phyloP scores from a whole-genome alignment of 495 filamentous ascomycete genomes.

The Polyplosphaeria fusca region DNA sequence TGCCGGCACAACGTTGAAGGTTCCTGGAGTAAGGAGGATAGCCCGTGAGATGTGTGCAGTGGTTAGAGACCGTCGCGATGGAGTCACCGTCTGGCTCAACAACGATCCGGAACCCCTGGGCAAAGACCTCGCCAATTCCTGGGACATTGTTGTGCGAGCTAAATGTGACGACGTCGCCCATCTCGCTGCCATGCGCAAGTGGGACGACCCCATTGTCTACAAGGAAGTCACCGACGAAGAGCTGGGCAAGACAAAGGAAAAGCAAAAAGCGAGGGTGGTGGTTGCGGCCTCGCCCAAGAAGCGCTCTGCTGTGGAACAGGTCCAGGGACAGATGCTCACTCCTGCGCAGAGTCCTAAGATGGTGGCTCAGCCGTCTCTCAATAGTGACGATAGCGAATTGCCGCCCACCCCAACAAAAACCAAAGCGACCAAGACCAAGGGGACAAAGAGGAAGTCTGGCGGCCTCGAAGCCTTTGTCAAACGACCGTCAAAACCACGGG shows the following conservation, averaged over 20 bases:
- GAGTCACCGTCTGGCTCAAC: constrained; percentile 94
- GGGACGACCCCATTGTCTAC: constrained; percentile 63
- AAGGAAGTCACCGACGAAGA: constrained; percentile 45
- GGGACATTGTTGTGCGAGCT: constrained; percentile 83
- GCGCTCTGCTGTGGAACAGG: constrained; percentile 2
- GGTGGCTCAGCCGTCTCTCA: background rate
- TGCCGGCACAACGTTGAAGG: constrained; percentile 91
- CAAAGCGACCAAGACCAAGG: constrained; percentile 8
- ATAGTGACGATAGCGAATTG: background rate
- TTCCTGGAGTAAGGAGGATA: constrained; percentile 79
- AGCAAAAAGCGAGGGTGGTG: constrained; percentile 13
- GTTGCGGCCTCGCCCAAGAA: constrained; percentile 21
- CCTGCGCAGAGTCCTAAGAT: constrained; percentile 21
- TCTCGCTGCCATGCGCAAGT: constrained; percentile 67
- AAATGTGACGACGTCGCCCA: constrained; percentile 85
- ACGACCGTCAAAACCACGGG: background rate
- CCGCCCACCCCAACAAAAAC: constrained; percentile 1
- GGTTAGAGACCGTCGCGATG: constrained; percentile 74
- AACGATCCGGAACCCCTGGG: constrained; percentile 74
- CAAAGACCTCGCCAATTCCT: constrained; percentile 84
- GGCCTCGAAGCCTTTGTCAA: background rate
- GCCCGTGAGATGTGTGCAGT: constrained; percentile 85
- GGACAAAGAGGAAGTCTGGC: background rate
- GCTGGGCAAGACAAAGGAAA: constrained; percentile 23
- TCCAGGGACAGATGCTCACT: constrained; percentile 24